These are phyloP conservation scores for Lactarius akahatsu DNA, from an alignment of 768 basidiomycete species.

Conservation along the genomic window DNA sequence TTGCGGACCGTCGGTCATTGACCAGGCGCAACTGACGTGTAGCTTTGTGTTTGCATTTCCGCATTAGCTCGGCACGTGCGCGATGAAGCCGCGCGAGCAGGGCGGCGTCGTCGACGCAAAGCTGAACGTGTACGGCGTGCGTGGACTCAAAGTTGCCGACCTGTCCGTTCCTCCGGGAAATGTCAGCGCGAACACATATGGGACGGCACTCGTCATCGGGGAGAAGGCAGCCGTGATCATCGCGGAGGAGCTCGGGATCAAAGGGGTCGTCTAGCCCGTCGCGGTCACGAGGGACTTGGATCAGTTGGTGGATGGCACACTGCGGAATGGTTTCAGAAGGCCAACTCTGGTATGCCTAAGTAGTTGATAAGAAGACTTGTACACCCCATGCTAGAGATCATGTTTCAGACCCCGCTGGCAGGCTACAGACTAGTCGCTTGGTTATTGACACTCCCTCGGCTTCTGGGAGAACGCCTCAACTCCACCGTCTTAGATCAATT, in stretches of 20 bases:
- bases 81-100: conserved; percentile 58
- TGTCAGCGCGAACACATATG: conserved; percentile 44
- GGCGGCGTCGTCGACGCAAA: conserved; percentile 60
- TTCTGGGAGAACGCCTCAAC: too few relatives aligned
- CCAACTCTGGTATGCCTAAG: too few relatives aligned
- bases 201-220: conserved; percentile 45
- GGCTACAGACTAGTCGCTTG: too few relatives aligned
- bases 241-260: conserved; percentile 47
- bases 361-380: too few relatives aligned
- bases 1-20: not conserved
- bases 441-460: too few relatives aligned
- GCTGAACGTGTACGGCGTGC: conserved; percentile 60
- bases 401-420: too few relatives aligned
- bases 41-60: not conserved
- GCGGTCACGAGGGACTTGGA: not conserved
- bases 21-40: not conserved
- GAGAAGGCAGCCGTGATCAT: conserved; percentile 62
- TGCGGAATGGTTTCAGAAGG: too few relatives aligned
- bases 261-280: not conserved
- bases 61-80: conserved; percentile 54
- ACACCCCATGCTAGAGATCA: too few relatives aligned
- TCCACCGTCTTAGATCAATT: too few relatives aligned
- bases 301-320: too few relatives aligned
- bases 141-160: conserved; percentile 54
- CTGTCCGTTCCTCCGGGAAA: conserved; percentile 42